Percentiles rank a stretch among this genome's conserved stretches.
These are phyloP conservation scores for Monosporascus sp. DNA, from an alignment of 2,329 filamentous ascomycete genomes.

Conservation along the genomic window DNA sequence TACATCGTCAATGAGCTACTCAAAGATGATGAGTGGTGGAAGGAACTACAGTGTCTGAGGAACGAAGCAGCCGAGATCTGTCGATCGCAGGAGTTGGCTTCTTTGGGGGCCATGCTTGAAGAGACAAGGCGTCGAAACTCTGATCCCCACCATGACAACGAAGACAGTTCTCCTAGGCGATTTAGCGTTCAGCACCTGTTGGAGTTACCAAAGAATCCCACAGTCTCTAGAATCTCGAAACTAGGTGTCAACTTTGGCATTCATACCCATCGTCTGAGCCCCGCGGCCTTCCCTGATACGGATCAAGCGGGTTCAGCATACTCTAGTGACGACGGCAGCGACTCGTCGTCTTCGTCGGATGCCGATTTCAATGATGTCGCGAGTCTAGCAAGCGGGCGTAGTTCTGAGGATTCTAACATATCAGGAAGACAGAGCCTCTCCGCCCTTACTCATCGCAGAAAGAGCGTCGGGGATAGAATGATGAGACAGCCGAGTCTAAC, in stretches of 20 bases:
- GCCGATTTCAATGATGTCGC: conserved; percentile 32
- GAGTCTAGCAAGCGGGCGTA: conserved; percentile 36
- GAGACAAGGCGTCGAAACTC: conserved; percentile 38
- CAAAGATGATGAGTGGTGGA: conserved; percentile 76
- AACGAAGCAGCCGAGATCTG: conserved; percentile 33
- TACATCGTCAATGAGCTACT: conserved; percentile 61
- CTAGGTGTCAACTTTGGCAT: conserved; percentile 67
- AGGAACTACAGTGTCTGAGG: conserved; percentile 58
- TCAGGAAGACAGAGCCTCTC: conserved; percentile 21
- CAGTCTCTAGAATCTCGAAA: conserved; percentile 43
- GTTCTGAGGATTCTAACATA: conserved; percentile 31
- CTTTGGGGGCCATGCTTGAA: conserved; percentile 39
- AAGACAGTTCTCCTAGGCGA: conserved; percentile 22
- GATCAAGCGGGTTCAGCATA: conserved; percentile 9
- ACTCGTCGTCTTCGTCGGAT: conserved; percentile 16
- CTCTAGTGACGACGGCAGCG: conserved; percentile 17
- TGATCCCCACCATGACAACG: conserved; percentile 32
- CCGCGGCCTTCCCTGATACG: conserved; percentile 47
- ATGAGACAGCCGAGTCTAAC: conserved; percentile 24
- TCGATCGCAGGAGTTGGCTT: conserved; percentile 36
- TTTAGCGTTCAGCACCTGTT: conserved; percentile 53
- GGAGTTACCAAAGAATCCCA: conserved; percentile 57
- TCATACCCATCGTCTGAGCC: conserved; percentile 65
- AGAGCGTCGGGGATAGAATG: conserved; percentile 36
- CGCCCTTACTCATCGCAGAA: conserved; percentile 23